Evolutionary conservation across 805 yeast genomes (phyloP).

Genomic region (Scheffersomyces coipomensis): DNA sequence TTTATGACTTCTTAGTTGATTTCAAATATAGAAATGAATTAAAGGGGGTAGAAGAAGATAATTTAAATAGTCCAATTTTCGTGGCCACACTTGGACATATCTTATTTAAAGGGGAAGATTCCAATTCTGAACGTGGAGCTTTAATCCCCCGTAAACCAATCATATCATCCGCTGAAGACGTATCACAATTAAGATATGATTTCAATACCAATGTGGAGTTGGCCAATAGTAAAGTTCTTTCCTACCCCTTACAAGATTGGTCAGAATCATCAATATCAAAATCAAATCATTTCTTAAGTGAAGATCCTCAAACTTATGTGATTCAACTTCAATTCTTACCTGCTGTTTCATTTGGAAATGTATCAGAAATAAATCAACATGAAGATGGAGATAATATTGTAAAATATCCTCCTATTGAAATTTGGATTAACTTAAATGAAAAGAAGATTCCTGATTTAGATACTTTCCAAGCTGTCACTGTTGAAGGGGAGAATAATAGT

Average conservation of each 20-base stretch:
- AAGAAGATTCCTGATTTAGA: slow-evolving; percentile 34
- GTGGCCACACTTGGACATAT: slow-evolving; percentile 41
- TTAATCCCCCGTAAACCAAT: slow-evolving; percentile 9
- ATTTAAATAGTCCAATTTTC: slow-evolving; percentile 25
- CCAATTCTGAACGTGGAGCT: background rate
- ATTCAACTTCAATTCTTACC: slow-evolving; percentile 49
- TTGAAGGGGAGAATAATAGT: slow-evolving; percentile 44
- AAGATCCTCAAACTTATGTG: slow-evolving; percentile 33
- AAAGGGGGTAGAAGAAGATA: slow-evolving; percentile 16
- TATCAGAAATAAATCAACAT: slow-evolving; percentile 25
- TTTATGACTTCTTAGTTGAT: slow-evolving; percentile 24
- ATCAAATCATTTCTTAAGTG: slow-evolving; percentile 16
- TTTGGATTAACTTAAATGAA: slow-evolving; percentile 49
- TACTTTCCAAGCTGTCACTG: slow-evolving; percentile 40
- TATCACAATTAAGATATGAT: slow-evolving; percentile 8
- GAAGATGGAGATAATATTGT: slow-evolving; percentile 11
- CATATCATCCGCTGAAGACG: slow-evolving; percentile 1
- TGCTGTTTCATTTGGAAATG: slow-evolving; percentile 10
- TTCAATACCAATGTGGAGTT: slow-evolving; percentile 36
- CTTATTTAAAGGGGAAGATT: slow-evolving; percentile 19
- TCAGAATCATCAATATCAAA: slow-evolving; percentile 14
- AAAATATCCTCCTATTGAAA: slow-evolving; percentile 52
- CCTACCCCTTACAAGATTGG: slow-evolving; percentile 23
- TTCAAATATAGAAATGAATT: slow-evolving; percentile 21
- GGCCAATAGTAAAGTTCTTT: slow-evolving; percentile 28